Percentiles rank a stretch among this genome's conserved stretches.
Conservation (phyloP, 1,284 basidiomycete species). For the Sanghuangporus baumii region DNA sequence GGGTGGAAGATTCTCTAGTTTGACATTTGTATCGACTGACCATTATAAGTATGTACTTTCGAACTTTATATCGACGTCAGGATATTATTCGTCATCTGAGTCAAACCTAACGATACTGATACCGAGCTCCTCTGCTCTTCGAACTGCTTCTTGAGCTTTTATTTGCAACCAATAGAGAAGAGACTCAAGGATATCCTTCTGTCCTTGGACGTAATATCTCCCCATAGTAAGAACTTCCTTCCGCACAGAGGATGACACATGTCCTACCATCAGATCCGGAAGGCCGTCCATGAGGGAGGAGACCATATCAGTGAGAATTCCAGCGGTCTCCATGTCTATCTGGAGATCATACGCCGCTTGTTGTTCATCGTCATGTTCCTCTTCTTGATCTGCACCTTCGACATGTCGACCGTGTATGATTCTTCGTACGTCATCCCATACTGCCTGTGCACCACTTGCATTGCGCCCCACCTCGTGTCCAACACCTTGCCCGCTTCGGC, state of each 20-base stretch:
- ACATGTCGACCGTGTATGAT: constrained; percentile 33
- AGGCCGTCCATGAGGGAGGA: constrained; percentile 4
- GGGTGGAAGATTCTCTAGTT: background rate
- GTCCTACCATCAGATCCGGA: background rate
- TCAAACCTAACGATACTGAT: constrained; percentile 3
- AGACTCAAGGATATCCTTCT: constrained; percentile 10
- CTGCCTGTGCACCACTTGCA: constrained; percentile 46
- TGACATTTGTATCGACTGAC: background rate
- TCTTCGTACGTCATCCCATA: constrained; percentile 54
- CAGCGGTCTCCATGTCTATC: constrained; percentile 8
- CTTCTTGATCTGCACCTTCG: constrained; percentile 24
- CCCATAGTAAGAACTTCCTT: constrained; percentile 11
- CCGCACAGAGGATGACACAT: background rate
- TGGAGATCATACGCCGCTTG: background rate
- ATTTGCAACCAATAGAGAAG: constrained; percentile 7
- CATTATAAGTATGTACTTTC: background rate
- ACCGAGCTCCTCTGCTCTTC: constrained; percentile 11
- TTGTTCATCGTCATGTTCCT: background rate
- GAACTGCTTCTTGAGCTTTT: constrained; percentile 2
- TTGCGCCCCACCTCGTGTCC: constrained; percentile 51
- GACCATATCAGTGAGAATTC: constrained; percentile 14
- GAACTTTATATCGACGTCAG: background rate
- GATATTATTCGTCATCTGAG: background rate
- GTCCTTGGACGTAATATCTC: constrained; percentile 13
- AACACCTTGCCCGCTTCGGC: constrained; percentile 29